Conservation (phyloP, 2,329 filamentous ascomycete genomes). For the Trichothecium sympodiale region DNA sequence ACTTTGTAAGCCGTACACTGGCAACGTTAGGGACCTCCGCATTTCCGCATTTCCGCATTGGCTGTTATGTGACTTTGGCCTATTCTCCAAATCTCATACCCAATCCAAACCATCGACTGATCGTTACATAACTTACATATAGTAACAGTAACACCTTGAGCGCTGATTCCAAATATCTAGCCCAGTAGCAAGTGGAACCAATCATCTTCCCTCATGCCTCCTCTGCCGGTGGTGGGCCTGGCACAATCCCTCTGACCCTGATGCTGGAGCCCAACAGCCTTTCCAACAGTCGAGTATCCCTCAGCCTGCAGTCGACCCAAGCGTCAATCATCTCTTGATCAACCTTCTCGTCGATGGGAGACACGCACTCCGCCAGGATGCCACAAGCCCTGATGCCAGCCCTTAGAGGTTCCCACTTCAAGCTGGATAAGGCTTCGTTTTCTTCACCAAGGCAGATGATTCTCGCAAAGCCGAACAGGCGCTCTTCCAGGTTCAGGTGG, state of each 20-base stretch:
- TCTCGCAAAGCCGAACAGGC: conserved; percentile 11
- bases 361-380: conserved; percentile 13
- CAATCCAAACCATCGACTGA: too few relatives aligned
- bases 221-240: not conserved
- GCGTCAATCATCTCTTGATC: conserved; percentile 7
- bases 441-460: conserved; percentile 19
- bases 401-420: conserved; percentile 15
- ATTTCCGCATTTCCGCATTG: too few relatives aligned
- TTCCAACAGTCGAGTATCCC: conserved; percentile 14
- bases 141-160: too few relatives aligned
- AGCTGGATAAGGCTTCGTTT: conserved; percentile 9
- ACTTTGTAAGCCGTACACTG: too few relatives aligned
- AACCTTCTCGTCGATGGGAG: conserved; percentile 10
- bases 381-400: conserved; percentile 14
- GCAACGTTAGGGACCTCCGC: too few relatives aligned
- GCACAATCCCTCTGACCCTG: not conserved
- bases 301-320: conserved; percentile 15
- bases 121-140: too few relatives aligned
- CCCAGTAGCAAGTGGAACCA: too few relatives aligned
- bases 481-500: conserved; percentile 10
- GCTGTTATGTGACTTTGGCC: too few relatives aligned
- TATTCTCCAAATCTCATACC: too few relatives aligned
- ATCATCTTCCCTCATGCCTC: too few relatives aligned
- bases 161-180: too few relatives aligned
- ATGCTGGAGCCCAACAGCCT: conserved; percentile 4